Evolutionary conservation across 169 alveolate genomes (phyloP).

Genomic region (Theileria parva): DNA sequence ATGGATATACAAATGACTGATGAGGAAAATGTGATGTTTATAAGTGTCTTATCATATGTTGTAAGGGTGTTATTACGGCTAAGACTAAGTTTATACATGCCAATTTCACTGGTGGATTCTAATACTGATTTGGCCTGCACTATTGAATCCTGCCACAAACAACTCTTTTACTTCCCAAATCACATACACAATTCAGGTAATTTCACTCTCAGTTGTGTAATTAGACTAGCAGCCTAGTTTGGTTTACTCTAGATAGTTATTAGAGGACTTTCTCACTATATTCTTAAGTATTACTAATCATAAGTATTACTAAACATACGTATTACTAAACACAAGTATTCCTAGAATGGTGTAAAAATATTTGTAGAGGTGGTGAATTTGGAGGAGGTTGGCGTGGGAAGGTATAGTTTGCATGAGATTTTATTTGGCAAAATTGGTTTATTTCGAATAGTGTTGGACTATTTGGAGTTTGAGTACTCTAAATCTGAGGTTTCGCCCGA

Average conservation of each 20-base stretch:
- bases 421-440: slow-evolving; percentile 77
- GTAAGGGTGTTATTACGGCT: slow-evolving; percentile 76
- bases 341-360: no score
- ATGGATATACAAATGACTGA: slow-evolving; percentile 93
- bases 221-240: no score
- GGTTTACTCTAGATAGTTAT: no score
- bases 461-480: slow-evolving; percentile 45
- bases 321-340: no score
- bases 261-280: no score
- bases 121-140: slow-evolving; percentile 85
- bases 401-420: slow-evolving; percentile 68
- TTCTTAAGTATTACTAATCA: no score
- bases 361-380: no score
- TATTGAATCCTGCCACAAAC: slow-evolving; percentile 80
- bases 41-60: slow-evolving; percentile 74
- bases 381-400: slow-evolving; percentile 31
- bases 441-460: slow-evolving; percentile 53
- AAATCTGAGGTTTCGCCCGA: slow-evolving; percentile 34
- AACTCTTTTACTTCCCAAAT: slow-evolving; percentile 84
- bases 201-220: no score
- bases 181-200: slow-evolving; percentile 41
- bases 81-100: slow-evolving; percentile 87
- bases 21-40: slow-evolving; percentile 90
- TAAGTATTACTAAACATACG: no score
- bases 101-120: slow-evolving; percentile 88